Evolutionary conservation across 1,284 basidiomycete genomes (phyloP), one percentile per base, ranked within the genome.

Genomic region (Sporisorium sorghi): DNA sequence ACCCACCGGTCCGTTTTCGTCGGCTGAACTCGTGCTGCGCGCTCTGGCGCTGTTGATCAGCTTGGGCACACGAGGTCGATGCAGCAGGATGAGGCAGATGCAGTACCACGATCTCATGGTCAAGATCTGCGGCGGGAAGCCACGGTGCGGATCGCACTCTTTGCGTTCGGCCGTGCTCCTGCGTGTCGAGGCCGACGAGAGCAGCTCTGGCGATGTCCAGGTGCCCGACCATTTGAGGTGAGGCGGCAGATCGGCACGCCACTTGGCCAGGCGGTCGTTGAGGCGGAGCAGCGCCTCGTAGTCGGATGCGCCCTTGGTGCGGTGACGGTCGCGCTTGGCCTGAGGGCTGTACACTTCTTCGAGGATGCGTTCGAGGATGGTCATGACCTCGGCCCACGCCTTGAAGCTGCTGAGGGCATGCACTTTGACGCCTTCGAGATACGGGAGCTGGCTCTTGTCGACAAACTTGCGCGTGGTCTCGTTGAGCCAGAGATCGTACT

Each of bases 51-150:
- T 39, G 9, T 56, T 46, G 12, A 69, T 53, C 47, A 73, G 56
- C 40, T 59, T 69, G 0, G 72, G 75, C 21, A 77, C 68, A 14
- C 75, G 49, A 15, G 72, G 75, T 14, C 75, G 61, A 28, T 77
- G 71, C 10, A 77, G 64, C 33, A 77, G 28, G 33, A 77, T 69
- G 24, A 75, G 48, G 51, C 75, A 77, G n/a, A 66, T 72, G 53
- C 67, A 77, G 28, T 77, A 77, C 75, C 75, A 77, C 1, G 67
- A 65, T 15, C 75, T 54, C 62, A 75, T 65, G 17, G 75, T 77
- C 17, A 77, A 57, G 8, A 77, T 65, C 4, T 77, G 75, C 0
- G 71, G 75, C 5, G 67, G 72, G 5, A 72, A 54, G 15, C 66
- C 72, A 8, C 61, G 68, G 23, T 77, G 75, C 0, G 64, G 32